Percentiles rank a stretch among this genome's conserved stretches.
Evolutionary conservation across 192 early-diverging fungal genomes (phyloP).

Genomic region (Linderina pennispora): DNA sequence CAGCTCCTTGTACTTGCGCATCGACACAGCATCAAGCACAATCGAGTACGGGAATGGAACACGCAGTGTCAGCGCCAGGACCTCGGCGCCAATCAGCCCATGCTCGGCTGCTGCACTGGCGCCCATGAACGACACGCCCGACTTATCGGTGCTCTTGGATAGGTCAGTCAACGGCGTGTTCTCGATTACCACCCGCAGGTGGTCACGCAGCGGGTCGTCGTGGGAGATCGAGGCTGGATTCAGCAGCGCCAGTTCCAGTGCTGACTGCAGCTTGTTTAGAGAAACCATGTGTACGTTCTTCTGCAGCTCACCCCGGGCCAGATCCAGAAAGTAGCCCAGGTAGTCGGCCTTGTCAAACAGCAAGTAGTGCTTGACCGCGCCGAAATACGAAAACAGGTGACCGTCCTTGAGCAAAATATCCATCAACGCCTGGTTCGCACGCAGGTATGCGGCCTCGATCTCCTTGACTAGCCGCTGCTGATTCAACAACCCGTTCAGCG

Average conservation of each 20-base stretch:
- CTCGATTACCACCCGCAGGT: conserved; percentile 76
- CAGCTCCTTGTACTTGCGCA: conserved; percentile 87
- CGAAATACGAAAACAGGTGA: conserved; percentile 66
- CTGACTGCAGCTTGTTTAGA: conserved; percentile 68
- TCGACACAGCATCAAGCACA: conserved; percentile 73
- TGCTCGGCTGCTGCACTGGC: conserved; percentile 17
- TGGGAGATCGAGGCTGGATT: conserved; percentile 79
- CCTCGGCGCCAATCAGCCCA: conserved; percentile 60
- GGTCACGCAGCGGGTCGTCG: conserved; percentile 79
- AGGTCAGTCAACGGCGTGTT: conserved; percentile 55
- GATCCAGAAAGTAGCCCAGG: conserved; percentile 89
- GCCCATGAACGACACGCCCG: conserved; percentile 8
- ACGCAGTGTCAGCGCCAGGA: conserved; percentile 74
- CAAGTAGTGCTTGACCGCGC: conserved; percentile 90
- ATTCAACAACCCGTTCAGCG: conserved; percentile 23
- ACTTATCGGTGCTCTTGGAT: conserved; percentile 11
- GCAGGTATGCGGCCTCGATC: conserved; percentile 81
- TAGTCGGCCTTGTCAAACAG: conserved; percentile 93
- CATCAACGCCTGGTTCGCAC: conserved; percentile 82
- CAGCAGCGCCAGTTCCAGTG: conserved; percentile 82
- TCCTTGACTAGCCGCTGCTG: conserved; percentile 49
- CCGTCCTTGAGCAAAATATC: conserved; percentile 73
- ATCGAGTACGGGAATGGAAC: conserved; percentile 86
- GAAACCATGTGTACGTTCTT: conserved; percentile 47
- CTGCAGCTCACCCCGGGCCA: conserved; percentile 57